Evolutionary conservation across 176 grass and related monocot species (phyloP).

Genomic region (Phoenix roebelenii): DNA sequence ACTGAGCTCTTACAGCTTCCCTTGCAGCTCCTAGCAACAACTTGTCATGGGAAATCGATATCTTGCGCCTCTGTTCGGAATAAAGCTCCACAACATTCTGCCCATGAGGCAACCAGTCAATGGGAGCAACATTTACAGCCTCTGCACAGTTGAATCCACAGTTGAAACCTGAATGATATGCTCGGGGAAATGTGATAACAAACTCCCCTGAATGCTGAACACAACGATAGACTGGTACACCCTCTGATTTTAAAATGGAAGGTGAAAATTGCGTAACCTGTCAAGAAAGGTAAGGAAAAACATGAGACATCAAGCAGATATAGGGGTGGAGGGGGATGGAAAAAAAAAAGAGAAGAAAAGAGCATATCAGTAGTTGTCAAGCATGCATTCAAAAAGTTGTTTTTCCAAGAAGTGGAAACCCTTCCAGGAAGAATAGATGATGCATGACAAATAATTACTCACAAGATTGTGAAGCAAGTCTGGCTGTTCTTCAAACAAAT

Average conservation of each 20-base stretch:
- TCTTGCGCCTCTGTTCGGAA: conserved; percentile 58
- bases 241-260: conserved; percentile 73
- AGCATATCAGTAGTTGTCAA: no score
- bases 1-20: conserved; percentile 83
- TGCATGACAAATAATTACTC: conserved; percentile 24
- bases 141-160: conserved; percentile 98
- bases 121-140: conserved; percentile 90
- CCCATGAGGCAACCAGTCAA: conserved; percentile 95
- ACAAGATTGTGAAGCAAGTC: conserved; percentile 96
- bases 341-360: no score
- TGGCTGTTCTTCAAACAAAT: conserved; percentile 84
- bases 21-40: conserved; percentile 67
- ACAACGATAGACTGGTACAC: conserved; percentile 71
- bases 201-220: conserved; percentile 77
- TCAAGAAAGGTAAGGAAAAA: background rate
- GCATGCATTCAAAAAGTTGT: no score
- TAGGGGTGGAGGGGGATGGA: no score
- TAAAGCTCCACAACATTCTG: conserved; percentile 88
- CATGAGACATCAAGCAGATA: background rate
- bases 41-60: conserved; percentile 90
- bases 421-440: conserved; percentile 1
- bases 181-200: conserved; percentile 83
- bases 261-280: conserved; percentile 63
- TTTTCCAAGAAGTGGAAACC: no score
- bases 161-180: conserved; percentile 92